Evolutionary conservation across 495 filamentous ascomycete genomes (phyloP).

Genomic region (Lophiostoma macrostomum): DNA sequence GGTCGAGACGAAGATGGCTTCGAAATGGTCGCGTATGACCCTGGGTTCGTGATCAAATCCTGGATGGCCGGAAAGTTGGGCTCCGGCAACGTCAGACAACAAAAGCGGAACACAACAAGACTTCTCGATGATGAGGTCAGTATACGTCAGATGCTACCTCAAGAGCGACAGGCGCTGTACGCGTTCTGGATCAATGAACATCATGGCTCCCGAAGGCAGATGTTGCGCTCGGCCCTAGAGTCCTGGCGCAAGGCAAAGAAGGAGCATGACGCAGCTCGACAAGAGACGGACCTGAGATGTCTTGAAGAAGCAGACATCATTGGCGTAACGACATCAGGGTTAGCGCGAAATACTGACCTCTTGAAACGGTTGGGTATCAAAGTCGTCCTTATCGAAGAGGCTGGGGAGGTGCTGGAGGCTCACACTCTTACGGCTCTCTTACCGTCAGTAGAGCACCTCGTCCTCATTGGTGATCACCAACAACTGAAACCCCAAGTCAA

Average conservation of each 20-base stretch:
- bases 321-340: conserved; percentile 70
- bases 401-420: conserved; percentile 71
- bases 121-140: neutral
- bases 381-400: conserved; percentile 74
- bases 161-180: conserved; percentile 34
- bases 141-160: conserved; percentile 22
- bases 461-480: conserved; percentile 74
- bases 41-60: conserved; percentile 7
- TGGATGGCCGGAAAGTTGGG: conserved; percentile 13
- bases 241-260: conserved; percentile 40
- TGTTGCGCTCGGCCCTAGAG: conserved; percentile 38
- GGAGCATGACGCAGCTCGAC: conserved; percentile 39
- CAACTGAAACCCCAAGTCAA: conserved; percentile 69
- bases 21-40: conserved; percentile 10
- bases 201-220: conserved; percentile 37
- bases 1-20: conserved; percentile 39
- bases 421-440: conserved; percentile 67
- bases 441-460: conserved; percentile 67
- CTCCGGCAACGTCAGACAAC: neutral
- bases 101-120: neutral
- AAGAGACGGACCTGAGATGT: conserved; percentile 53
- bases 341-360: conserved; percentile 62
- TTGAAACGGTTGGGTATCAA: conserved; percentile 61
- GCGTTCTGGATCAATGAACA: conserved; percentile 49
- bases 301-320: conserved; percentile 61